Conservation (phyloP, 352 stramenopile genomes). For the Phytophthora melonis region DNA sequence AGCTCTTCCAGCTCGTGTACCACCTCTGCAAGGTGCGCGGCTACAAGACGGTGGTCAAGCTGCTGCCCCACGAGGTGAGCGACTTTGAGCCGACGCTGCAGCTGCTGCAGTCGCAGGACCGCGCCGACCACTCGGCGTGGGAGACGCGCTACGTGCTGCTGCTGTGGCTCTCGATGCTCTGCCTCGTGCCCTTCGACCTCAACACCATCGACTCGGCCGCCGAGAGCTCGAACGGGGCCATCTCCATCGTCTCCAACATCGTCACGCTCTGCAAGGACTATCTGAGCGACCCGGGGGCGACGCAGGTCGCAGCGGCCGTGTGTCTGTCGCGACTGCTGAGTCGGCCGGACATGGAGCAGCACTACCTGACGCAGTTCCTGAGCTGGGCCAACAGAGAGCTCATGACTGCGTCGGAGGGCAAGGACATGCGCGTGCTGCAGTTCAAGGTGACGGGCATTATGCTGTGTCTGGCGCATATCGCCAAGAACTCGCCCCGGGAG, state of each 20-base stretch:
- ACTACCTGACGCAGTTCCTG: slow-evolving; percentile 93
- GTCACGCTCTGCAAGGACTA: slow-evolving; percentile 90
- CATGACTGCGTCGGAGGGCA: slow-evolving; percentile 30
- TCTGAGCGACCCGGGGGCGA: slow-evolving; percentile 83
- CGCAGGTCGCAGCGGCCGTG: slow-evolving; percentile 93
- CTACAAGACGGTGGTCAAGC: slow-evolving; percentile 96
- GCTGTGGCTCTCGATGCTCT: slow-evolving; percentile 98
- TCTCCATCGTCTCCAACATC: slow-evolving; percentile 83
- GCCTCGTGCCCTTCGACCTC: slow-evolving; percentile 98
- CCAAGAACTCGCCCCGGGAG: slow-evolving; percentile 78
- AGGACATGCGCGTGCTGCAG: slow-evolving; percentile 60
- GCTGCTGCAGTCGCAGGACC: slow-evolving; percentile 89
- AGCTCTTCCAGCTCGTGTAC: slow-evolving; percentile 94
- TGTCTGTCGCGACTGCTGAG: slow-evolving; percentile 95
- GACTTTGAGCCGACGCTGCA: slow-evolving; percentile 97
- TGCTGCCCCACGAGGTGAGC: slow-evolving; percentile 95
- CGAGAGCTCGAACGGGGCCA: slow-evolving; percentile 29
- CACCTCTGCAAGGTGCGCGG: slow-evolving; percentile 96
- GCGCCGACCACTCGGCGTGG: slow-evolving; percentile 73
- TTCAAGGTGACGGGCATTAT: slow-evolving; percentile 89
- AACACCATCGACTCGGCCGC: slow-evolving; percentile 94
- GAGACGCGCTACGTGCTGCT: slow-evolving; percentile 92
- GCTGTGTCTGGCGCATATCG: slow-evolving; percentile 80
- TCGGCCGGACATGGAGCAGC: slow-evolving; percentile 95
- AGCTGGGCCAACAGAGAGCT: slow-evolving; percentile 87